Evolutionary conservation across 2,329 filamentous ascomycete species (phyloP), one percentile per base, ranked within the genome.

Genomic region (Emmonsiellopsis sp.): DNA sequence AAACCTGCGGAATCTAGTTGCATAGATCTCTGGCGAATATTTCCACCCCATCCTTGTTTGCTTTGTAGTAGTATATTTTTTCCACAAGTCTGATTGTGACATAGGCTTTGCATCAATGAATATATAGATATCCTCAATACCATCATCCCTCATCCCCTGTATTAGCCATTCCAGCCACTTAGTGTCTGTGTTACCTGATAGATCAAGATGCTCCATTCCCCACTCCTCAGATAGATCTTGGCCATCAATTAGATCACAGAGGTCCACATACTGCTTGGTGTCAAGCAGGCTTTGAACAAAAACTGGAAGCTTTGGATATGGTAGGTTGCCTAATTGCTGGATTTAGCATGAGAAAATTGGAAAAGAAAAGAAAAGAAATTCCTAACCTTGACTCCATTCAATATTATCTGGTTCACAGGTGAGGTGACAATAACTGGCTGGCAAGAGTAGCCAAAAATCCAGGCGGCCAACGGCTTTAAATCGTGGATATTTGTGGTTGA

Each of bases 281-380:
- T 63, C 62, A 2, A 65, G 38, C 9, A 63, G 53, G 32, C 62
- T 64, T 54, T 65, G 61, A 7, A 54, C 52, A 43, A 54, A 62
- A 16, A 58, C 38, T 26, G 51, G 54, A 2, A 63, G 55, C 13
- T 50, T 58, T 7, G 61, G 58, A 35, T 62, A 63, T 20, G 61
- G 60, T 7, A 63, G 31, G 2, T 60, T 51, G 5, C 38, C 31
- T 30, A 52, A 57, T n/a, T 8, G 35, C 47, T 16, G 58, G 31
- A 32, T 59, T 50, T 20, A 51, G 10, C 30, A 45, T 11, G 30
- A 45, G 26, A 45, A n/a, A n/a, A n/a, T n/a, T 7, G 3, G 32
- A 45, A 45, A n/a, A 20, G 4, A 41, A 45, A 45, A 31, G 11
- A n/a, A 37, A 49, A 40, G 11, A 45, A 45, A 31, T 10, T n/a